phyloP scores from a whole-genome alignment of 2,329 filamentous ascomycete species.

The Pseudogymnoascus sp. region DNA sequence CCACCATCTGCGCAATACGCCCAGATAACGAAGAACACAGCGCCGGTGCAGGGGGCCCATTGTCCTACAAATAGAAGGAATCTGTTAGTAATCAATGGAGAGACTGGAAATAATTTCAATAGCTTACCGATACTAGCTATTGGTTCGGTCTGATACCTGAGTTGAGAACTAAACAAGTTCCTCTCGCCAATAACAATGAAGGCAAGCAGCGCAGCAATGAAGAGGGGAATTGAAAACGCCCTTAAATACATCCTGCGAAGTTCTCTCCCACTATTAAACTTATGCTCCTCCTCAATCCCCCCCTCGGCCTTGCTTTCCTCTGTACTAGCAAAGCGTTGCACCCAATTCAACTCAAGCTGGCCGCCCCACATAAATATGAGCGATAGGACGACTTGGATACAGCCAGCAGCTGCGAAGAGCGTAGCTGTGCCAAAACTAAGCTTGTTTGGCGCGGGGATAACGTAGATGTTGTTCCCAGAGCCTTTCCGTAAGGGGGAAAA shows the following conservation, averaged over 20 bases:
- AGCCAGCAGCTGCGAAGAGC: constrained; percentile 56
- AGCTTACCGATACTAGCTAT: constrained; percentile 51
- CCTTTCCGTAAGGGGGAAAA: constrained; percentile 48
- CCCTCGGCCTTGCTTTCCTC: constrained; percentile 13
- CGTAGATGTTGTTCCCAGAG: constrained; percentile 53
- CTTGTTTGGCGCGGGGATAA: constrained; percentile 49
- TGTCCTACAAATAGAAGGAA: constrained; percentile 33
- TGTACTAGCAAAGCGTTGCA: constrained; percentile 32
- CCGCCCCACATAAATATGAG: constrained; percentile 56
- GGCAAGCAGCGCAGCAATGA: constrained; percentile 49
- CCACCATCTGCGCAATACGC: constrained; percentile 29
- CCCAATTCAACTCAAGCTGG: constrained; percentile 56
- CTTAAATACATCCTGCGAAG: constrained; percentile 46
- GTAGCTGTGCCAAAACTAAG: constrained; percentile 54
- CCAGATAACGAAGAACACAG: constrained; percentile 47
- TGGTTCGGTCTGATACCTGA: constrained; percentile 54
- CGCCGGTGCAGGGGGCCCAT: constrained; percentile 51
- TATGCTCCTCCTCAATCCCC: not conserved
- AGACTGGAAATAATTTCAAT: not conserved
- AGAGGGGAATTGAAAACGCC: constrained; percentile 51
- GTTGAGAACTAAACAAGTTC: constrained; percentile 53
- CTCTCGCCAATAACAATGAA: constrained; percentile 55
- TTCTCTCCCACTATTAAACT: constrained; percentile 40
- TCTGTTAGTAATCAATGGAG: not conserved
- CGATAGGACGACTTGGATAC: constrained; percentile 56